These are phyloP conservation scores for Phoma herbarum DNA, from an alignment of 2,329 filamentous ascomycete species.

Conservation along the genomic window DNA sequence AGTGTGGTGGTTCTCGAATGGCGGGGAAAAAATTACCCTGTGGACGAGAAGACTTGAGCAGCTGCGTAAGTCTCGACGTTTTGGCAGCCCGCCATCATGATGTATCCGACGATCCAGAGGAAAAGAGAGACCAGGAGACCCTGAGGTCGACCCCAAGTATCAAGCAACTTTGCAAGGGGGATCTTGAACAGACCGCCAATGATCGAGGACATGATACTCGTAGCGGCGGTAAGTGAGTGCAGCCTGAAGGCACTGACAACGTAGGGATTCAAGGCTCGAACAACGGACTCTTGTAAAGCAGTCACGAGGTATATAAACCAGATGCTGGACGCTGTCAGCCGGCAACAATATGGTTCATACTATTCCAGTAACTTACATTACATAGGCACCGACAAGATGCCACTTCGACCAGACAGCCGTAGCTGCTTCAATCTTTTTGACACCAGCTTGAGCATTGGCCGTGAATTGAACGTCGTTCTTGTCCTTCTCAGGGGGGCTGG, in stretches of 20 bases:
- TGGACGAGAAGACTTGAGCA: background rate
- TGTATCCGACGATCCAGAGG: conserved; percentile 1
- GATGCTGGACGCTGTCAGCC: conserved; percentile 44
- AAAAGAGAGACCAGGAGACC: conserved; percentile 43
- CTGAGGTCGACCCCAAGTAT: conserved; percentile 50
- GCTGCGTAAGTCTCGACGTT: background rate
- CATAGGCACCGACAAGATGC: conserved; percentile 46
- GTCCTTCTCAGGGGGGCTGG: background rate
- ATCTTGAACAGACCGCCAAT: conserved; percentile 48
- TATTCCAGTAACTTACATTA: conserved; percentile 36
- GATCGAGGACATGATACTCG: conserved; percentile 44
- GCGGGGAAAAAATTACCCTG: background rate
- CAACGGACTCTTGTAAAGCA: conserved; percentile 54
- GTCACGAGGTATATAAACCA: conserved; percentile 60
- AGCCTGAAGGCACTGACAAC: conserved; percentile 47
- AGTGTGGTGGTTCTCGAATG: background rate
- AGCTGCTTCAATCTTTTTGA: conserved; percentile 46
- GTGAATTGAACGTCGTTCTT: background rate
- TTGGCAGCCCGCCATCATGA: background rate
- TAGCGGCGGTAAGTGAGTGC: conserved; percentile 46
- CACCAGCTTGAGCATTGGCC: background rate
- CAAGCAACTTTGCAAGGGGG: conserved; percentile 50
- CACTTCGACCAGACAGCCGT: conserved; percentile 51
- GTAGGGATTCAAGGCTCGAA: conserved; percentile 50
- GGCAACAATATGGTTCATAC: background rate